Conservation (phyloP, 2,329 filamentous ascomycete species). For the Pseudogymnoascus destructans region DNA sequence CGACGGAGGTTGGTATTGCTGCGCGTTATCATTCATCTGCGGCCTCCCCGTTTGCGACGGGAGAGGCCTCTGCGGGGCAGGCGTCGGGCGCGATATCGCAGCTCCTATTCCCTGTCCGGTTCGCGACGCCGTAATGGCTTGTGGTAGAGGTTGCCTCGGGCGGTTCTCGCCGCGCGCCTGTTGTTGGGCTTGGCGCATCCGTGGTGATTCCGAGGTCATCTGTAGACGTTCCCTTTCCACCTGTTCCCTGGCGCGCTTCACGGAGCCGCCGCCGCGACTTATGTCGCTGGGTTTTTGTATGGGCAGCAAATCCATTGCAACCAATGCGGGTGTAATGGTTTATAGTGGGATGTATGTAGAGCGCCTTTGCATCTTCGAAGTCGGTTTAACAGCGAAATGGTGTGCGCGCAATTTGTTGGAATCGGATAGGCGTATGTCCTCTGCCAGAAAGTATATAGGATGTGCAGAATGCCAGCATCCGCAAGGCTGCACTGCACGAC, state of each 20-base stretch:
- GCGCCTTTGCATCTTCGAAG: background rate
- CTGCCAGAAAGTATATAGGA: background rate
- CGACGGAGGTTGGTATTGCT: constrained; percentile 39
- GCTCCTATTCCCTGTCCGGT: constrained; percentile 20
- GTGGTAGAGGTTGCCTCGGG: constrained; percentile 16
- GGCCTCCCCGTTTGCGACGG: constrained; percentile 20
- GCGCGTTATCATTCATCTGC: constrained; percentile 10
- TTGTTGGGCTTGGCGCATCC: background rate
- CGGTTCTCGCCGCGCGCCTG: background rate
- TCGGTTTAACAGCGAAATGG: background rate
- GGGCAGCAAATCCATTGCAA: background rate
- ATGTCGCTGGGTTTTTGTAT: background rate
- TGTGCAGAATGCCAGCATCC: background rate
- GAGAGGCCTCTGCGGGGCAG: constrained; percentile 43
- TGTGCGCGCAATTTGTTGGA: background rate
- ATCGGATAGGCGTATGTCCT: background rate
- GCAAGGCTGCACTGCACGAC: background rate
- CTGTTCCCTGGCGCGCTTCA: background rate
- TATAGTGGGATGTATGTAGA: background rate
- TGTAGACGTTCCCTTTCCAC: background rate
- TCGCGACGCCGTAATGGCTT: constrained; percentile 14
- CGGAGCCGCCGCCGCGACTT: background rate
- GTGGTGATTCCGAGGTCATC: background rate
- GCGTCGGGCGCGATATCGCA: constrained; percentile 37
- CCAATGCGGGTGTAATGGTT: background rate